Percentiles rank a stretch among this genome's conserved stretches.
Conservation (phyloP, 176 grass and related monocot genomes). For the Lolium rigidum region DNA sequence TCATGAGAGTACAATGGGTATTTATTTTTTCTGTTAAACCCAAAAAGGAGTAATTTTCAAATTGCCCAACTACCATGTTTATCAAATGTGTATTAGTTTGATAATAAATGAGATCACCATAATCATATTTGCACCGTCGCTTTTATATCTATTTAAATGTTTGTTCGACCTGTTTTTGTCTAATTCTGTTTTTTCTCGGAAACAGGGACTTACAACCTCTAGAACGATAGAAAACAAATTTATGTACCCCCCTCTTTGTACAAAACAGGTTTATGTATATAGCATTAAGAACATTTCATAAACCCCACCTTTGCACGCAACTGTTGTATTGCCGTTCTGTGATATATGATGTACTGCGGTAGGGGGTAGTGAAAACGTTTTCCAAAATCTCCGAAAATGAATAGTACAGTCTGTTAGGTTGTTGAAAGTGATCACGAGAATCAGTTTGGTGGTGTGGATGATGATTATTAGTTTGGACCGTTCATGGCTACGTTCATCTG, state of each 20-base stretch:
- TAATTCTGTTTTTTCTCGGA: no score
- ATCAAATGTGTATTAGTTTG: conserved; percentile 4
- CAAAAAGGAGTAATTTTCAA: not conserved
- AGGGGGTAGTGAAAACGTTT: not conserved
- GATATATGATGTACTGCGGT: not conserved
- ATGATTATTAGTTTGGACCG: not conserved
- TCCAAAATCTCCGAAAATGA: not conserved
- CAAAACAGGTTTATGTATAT: not conserved
- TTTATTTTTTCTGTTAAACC: not conserved
- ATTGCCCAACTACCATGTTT: not conserved
- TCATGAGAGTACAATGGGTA: not conserved
- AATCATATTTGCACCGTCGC: not conserved
- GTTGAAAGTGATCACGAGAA: not conserved
- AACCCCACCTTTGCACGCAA: no score
- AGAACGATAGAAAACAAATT: no score
- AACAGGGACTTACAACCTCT: no score
- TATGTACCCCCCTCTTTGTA: not conserved
- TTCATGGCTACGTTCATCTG: not conserved
- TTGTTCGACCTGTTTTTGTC: no score
- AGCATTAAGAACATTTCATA: not conserved
- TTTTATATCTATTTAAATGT: not conserved
- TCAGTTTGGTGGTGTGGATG: not conserved
- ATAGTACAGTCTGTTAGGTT: not conserved
- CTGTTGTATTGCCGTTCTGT: not conserved
- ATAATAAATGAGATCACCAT: not conserved